Evolutionary conservation across 306 rosid species (phyloP).

Genomic region (Gynostemma pentaphyllum): DNA sequence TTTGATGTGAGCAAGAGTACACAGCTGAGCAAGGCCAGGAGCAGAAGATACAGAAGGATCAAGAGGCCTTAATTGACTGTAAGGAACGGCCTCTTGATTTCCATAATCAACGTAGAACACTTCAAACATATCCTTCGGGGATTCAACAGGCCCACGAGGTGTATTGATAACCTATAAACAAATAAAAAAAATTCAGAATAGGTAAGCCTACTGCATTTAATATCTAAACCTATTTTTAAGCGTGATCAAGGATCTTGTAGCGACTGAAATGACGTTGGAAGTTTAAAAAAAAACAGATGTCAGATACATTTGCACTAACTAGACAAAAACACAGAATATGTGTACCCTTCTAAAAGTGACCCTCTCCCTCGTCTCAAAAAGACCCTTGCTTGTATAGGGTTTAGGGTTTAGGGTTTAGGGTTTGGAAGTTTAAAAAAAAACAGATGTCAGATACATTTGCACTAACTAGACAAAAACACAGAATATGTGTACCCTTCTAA

Average conservation of each 20-base stretch:
- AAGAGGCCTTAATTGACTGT: constrained; percentile 63
- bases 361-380: background rate
- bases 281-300: background rate
- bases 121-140: constrained; percentile 64
- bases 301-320: background rate
- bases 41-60: constrained; percentile 72
- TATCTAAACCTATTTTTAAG: no score
- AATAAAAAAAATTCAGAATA: constrained; percentile 17
- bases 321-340: background rate
- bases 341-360: background rate
- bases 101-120: constrained; percentile 93
- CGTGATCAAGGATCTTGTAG: no score
- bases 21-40: constrained; percentile 83
- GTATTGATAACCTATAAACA: constrained; percentile 58
- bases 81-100: constrained; percentile 76
- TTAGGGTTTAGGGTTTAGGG: no score
- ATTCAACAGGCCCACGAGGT: constrained; percentile 85
- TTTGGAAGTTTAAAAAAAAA: no score
- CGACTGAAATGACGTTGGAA: no score
- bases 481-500: background rate
- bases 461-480: background rate
- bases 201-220: background rate
- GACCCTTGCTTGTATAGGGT: background rate
- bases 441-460: background rate
- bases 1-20: constrained; percentile 81